A percentile compares a stretch with the other conserved stretches of the same genome.
Conservation (phyloP, 768 basidiomycete genomes). For the Suillus americanus region DNA sequence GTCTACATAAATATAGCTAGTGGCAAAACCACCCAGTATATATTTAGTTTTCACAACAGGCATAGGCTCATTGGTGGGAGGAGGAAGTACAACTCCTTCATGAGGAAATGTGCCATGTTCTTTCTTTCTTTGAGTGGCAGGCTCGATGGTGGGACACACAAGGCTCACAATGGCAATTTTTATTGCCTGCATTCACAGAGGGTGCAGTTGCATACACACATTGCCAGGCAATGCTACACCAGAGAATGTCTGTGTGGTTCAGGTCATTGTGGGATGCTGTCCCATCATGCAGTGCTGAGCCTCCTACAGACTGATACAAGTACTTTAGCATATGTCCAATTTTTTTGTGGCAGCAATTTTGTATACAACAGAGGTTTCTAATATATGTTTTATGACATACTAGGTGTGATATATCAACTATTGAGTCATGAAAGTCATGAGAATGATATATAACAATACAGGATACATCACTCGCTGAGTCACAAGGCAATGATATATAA, state of each 20-base stretch:
- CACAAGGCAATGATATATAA: too few species aligned
- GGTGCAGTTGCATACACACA: not conserved
- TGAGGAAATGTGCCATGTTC: not conserved
- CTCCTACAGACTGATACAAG: not conserved
- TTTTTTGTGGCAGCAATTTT: not conserved
- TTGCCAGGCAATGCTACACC: not conserved
- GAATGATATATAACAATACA: not conserved
- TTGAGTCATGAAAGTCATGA: not conserved
- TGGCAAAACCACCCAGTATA: too few species aligned
- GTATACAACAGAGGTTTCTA: not conserved
- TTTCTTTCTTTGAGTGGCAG: not conserved
- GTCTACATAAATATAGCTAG: too few species aligned
- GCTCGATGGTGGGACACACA: not conserved
- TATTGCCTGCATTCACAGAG: not conserved
- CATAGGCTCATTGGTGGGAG: not conserved
- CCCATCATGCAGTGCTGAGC: not conserved
- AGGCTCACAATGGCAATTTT: not conserved
- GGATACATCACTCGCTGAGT: not conserved
- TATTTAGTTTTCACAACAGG: too few species aligned
- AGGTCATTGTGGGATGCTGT: not conserved
- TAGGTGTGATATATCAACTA: not conserved
- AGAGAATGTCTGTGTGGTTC: not conserved
- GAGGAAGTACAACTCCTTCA: not conserved
- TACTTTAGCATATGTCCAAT: not conserved
- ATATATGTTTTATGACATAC: not conserved